A percentile compares a stretch with the other conserved stretches of the same genome.
These are phyloP conservation scores for Chrysosporium queenslandicum DNA, from an alignment of 2,329 filamentous ascomycete genomes.

Conservation along the genomic window DNA sequence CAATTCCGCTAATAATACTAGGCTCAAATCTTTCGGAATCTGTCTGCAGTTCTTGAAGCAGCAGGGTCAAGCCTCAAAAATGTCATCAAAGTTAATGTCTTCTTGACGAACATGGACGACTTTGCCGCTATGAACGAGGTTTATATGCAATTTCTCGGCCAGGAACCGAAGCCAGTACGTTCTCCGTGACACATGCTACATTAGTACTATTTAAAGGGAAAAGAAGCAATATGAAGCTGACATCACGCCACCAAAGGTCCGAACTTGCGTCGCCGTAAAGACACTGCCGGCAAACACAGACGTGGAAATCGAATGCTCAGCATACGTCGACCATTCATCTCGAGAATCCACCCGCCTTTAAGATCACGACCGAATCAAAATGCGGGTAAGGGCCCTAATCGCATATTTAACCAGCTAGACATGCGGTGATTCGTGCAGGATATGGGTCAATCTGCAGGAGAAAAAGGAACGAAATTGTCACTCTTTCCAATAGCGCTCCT, in stretches of 20 bases:
- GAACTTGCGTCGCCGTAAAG: conserved; percentile 14
- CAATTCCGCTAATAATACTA: not conserved
- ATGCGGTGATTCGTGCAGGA: not conserved
- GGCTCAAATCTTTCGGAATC: conserved; percentile 47
- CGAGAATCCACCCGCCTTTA: not conserved
- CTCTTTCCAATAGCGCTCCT: not conserved
- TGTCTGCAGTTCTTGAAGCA: conserved; percentile 49
- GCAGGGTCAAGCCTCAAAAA: conserved; percentile 50
- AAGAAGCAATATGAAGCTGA: not conserved
- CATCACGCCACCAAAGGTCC: conserved; percentile 5
- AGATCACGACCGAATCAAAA: no score
- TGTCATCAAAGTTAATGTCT: conserved; percentile 43
- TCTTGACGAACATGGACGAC: conserved; percentile 22
- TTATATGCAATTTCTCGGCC: conserved; percentile 51
- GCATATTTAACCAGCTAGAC: no score
- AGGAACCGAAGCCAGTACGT: conserved; percentile 12
- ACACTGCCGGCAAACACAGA: conserved; percentile 9
- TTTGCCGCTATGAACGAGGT: conserved; percentile 33
- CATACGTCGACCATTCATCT: not conserved
- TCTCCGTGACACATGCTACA: not conserved
- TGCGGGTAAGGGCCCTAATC: no score
- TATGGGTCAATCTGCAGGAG: not conserved
- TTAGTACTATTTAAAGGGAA: no score
- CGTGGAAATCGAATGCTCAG: conserved; percentile 14
- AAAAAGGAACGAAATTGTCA: not conserved